Conservation (phyloP, 2,329 filamentous ascomycete genomes). For the Byssochlamys sp. region DNA sequence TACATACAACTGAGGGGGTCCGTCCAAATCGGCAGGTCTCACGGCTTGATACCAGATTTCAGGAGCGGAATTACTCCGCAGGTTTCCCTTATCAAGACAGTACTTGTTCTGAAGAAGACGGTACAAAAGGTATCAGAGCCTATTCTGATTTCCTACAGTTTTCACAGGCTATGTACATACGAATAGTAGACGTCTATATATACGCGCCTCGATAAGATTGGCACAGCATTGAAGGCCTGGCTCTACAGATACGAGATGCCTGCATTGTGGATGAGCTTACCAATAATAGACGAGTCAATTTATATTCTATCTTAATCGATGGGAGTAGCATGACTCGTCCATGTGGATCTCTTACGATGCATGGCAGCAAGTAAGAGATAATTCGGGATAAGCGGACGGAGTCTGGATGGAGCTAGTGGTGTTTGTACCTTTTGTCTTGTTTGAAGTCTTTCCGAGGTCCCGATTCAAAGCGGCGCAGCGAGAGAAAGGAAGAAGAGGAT, state of each 20-base stretch:
- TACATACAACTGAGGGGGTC: constrained; percentile 2
- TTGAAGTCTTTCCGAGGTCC: constrained; percentile 11
- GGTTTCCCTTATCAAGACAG: not conserved
- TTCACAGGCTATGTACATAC: not conserved
- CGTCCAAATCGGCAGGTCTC: not conserved
- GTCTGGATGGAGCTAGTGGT: not conserved
- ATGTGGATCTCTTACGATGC: not conserved
- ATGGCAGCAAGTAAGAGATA: not conserved
- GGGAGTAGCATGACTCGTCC: not conserved
- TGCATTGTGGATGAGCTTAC: not conserved
- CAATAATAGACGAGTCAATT: not conserved
- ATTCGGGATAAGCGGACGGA: not conserved
- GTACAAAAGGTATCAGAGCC: not conserved
- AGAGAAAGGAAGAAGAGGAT: not conserved
- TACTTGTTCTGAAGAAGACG: not conserved
- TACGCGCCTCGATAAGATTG: not conserved
- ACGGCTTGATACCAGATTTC: not conserved
- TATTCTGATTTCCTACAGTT: not conserved
- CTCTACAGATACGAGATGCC: not conserved
- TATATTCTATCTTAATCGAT: not conserved
- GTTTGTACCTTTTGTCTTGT: constrained; percentile 21
- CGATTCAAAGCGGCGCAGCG: not conserved
- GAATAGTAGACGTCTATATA: not conserved
- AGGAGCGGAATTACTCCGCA: not conserved
- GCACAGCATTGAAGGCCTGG: not conserved